Conservation (phyloP, 257 asterid genomes). For the Verbascum thapsus region DNA sequence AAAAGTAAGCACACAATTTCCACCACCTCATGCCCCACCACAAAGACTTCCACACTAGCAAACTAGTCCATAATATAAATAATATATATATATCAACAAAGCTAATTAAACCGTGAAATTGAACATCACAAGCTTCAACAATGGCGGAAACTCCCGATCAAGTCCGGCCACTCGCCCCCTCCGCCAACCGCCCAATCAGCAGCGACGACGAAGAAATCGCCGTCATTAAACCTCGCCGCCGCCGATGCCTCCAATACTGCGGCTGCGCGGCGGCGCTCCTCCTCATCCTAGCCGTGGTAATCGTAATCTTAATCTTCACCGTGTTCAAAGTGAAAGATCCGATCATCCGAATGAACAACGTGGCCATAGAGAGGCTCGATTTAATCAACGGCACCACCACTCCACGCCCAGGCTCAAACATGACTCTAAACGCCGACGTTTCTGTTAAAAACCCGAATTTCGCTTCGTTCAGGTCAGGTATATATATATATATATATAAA, state of each 20-base stretch:
- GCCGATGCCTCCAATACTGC: constrained; percentile 53
- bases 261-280: constrained; percentile 38
- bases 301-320: constrained; percentile 62
- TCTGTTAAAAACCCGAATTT: constrained; percentile 78
- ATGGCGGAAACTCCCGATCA: constrained; percentile 63
- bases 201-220: constrained; percentile 51
- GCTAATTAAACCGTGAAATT: not conserved
- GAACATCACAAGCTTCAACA: not conserved
- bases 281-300: constrained; percentile 50
- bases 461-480: constrained; percentile 65
- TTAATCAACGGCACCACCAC: constrained; percentile 37
- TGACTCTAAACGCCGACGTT: constrained; percentile 67
- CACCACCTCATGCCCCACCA: constrained; percentile 12
- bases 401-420: constrained; percentile 67
- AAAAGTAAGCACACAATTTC: too few species aligned
- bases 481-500: too few species aligned
- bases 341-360: constrained; percentile 52
- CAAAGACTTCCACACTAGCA: not conserved
- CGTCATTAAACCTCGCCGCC: constrained; percentile 31
- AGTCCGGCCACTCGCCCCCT: constrained; percentile 68
- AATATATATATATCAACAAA: constrained; percentile 16
- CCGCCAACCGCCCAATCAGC: constrained; percentile 42
- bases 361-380: constrained; percentile 41
- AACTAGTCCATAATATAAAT: too few species aligned
- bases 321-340: constrained; percentile 68